These are phyloP conservation scores for Hypoxylon sp. DNA, from an alignment of 2,329 filamentous ascomycete genomes.

Conservation along the genomic window DNA sequence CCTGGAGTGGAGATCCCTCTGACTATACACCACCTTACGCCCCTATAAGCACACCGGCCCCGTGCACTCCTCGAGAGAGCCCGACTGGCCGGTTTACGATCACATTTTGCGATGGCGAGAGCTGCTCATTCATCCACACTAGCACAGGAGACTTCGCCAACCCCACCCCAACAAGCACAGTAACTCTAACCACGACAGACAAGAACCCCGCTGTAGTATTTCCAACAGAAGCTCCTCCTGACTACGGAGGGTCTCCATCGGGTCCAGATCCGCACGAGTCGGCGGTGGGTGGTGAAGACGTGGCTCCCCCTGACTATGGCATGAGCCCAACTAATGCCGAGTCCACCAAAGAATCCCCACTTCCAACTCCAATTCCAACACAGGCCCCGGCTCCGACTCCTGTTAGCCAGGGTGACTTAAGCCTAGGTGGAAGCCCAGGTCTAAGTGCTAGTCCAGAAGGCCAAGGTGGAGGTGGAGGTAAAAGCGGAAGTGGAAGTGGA, in stretches of 20 bases:
- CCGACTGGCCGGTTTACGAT: conserved; percentile 42
- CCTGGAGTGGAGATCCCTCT: conserved; percentile 55
- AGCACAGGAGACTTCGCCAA: conserved; percentile 18
- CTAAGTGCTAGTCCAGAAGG: too few species aligned
- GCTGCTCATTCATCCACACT: conserved; percentile 47
- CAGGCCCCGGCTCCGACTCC: too few species aligned
- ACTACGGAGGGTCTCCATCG: conserved; percentile 48
- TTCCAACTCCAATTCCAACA: conserved; percentile 11
- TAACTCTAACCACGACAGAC: conserved; percentile 61
- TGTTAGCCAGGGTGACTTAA: too few species aligned
- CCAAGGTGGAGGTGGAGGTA: neutral
- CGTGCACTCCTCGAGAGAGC: conserved; percentile 47
- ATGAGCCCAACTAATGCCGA: conserved; percentile 29
- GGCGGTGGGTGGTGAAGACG: conserved; percentile 12
- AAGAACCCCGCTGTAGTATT: conserved; percentile 63
- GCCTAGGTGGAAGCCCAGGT: too few species aligned
- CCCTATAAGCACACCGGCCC: conserved; percentile 50
- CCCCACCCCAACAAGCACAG: conserved; percentile 38
- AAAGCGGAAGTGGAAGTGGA: too few species aligned
- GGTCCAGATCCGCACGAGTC: conserved; percentile 29
- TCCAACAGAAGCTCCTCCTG: conserved; percentile 50
- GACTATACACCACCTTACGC: conserved; percentile 59
- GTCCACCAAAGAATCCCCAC: conserved; percentile 27
- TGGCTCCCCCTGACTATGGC: conserved; percentile 39
- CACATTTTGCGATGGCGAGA: conserved; percentile 44